Base-by-base conservation (phyloP, 2,329 filamentous ascomycete genomes). In the Graphilbum ipis-grandicollis region DNA sequence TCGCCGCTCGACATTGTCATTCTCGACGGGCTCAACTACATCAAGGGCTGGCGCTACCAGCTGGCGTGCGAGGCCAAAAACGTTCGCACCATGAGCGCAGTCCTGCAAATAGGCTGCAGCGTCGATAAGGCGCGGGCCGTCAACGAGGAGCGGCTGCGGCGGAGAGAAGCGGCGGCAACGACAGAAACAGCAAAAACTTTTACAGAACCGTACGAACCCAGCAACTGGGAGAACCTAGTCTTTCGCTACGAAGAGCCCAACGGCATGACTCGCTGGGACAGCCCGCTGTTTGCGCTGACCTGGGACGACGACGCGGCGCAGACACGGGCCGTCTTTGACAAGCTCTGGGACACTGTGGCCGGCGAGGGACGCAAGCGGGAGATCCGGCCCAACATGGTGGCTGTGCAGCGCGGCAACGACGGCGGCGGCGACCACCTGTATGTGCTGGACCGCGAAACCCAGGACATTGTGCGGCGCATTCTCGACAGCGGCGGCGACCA, bases 31-130 rank as follows among this genome's bases (percentile, higher is more conserved):
- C 60, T 82, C 41, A 90, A 90, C 56, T 92, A 90, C 57, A 92
- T 92, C 59, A 90, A 90, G 55, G 83, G 82, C 28, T 90, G 81
- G 71, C 68, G 83, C 34, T 92, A 92, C 53, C 82, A 92, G 61
- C 62, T 92, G 18, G 79, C 78, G 54, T 88, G 82, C 59, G 82
- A 90, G 57, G 74, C 82, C 28, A 90, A 90, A 56, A 82, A 82
- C 34, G 59, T 81, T 37, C 62, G 75, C 43, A 90, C 82, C 4
- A 71, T 79, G 3, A 79, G 71, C 55, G 85, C 79, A 48, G 72
- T 90, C 39, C 60, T 90, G 43, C 73, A 76, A 54, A 60, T 78
- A 32, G 73, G 73, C 0, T 71, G 68, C 43, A 50, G 59, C 9
- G 54, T 59, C 4, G 68, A 73, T n/a, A 54, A 53, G 42, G 68